Base-by-base conservation (phyloP, 768 basidiomycete species). In the Hortiboletus campestris region DNA sequence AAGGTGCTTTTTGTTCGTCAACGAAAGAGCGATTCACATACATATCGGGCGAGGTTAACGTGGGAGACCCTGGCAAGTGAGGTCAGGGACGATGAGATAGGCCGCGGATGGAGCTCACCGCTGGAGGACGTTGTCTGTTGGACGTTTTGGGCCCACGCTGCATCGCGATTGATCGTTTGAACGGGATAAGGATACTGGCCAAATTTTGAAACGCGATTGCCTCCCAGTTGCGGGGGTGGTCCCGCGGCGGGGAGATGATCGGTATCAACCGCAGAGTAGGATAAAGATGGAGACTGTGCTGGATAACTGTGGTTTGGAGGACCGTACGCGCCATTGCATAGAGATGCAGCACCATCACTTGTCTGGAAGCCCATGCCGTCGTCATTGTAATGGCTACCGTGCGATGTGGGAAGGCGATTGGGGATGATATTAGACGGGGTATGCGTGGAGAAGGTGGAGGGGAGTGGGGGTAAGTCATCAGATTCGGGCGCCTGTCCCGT, bases 1-100 rank as follows among this genome's bases (percentile, higher is more conserved):
- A 59, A 40, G 77, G 63, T 25, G 78, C 63, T 65, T 87, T 87
- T 62, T 83, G 80, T 51, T 86, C 86, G 40, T 86, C 85, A 25
- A 68, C 68, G 51, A 74, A 68, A 57, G 75, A 77, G 49, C 82
- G 77, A 52, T 72, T 63, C 25, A 76, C 66, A 65, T 80, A 83
- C 64, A 84, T 75, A 53, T 83, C 80, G 32, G 71, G 63, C 7
- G 70, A 72, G 39, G 71, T 72, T 63, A 77, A 67, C 51, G 80
- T 80, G 44, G 86, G 85, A 1, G 88, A 85, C 65, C 84, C 84
- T 55, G 74, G 68, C 60, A 77, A 84, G 46, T 72, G 75, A 45
- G 59, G 60, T 71, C 61, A 71, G 72, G 60, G 51, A 48, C 46
- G 66, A 63, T 62, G 57, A 63, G 62, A 61, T 73, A 62, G 68